Base-by-base conservation (phyloP, 2,329 filamentous ascomycete species). In the Fusarium falciforme region DNA sequence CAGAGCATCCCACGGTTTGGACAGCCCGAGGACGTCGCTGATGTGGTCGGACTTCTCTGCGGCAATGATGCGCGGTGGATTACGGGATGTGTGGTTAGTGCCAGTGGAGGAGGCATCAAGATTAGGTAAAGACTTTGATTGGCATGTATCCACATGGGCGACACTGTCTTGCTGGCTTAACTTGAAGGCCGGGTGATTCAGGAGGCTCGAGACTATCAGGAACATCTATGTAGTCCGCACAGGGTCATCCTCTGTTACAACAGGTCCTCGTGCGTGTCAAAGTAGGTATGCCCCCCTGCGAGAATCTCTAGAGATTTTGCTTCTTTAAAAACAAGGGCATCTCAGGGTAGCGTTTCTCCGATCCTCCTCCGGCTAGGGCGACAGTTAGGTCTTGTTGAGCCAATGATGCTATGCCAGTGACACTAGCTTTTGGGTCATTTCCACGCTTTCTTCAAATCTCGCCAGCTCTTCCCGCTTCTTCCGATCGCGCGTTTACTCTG, bases 21-120 rank as follows among this genome's bases (percentile, higher is more conserved):
- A 7, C 79, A 83, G 55, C 79, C 80, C 0, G 79, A 83, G 5
- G 82, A 83, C 17, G 79, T 83, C 16, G 82, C 82, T 4, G 80
- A 82, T 72, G 81, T 80, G 1, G 78, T 82, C 10, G 80, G 81
- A 0, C 70, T 83, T 25, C 66, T 83, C 7, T 82, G 80, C n/a
- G 75, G 80, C 2, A 61, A 72, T 0, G 81, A 81, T 64, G 80
- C 78, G 0, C 70, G 81, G 60, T 83, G 82, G 82, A 81, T 83
- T 16, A 83, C 82, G 0, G 81, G 82, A 0, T 78, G 73, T 42
- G 81, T 83, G 6, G 33, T 83, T 17, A 80, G 80, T 70, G 82
- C 81, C 0, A 83, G 79, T 55, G 81, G 81, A 44, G 82, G 82
- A 2, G 79, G 80, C 7, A 78, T 81, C 27, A 83, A 83, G 61